phyloP scores from a whole-genome alignment of 2,329 filamentous ascomycete genomes.

The Colletotrichum chrysophilum region DNA sequence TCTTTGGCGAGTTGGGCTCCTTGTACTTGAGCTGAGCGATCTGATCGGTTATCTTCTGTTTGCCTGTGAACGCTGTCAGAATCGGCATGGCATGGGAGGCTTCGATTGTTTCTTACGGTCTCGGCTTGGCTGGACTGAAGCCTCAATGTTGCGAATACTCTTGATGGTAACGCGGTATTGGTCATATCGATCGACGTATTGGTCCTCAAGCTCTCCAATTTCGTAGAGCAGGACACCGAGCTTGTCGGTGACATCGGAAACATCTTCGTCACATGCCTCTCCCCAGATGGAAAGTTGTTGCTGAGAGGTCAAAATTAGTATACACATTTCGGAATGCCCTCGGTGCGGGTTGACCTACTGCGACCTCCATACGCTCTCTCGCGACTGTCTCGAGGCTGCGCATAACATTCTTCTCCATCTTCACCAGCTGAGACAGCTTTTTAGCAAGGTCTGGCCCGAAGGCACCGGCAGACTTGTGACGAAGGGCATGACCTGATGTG shows the following conservation, averaged over 20 bases:
- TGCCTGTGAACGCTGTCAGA: constrained; percentile 62
- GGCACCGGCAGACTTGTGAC: constrained; percentile 76
- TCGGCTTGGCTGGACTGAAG: constrained; percentile 95
- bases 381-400: constrained; percentile 95
- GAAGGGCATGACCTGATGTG: constrained; percentile 66
- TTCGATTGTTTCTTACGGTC: constrained; percentile 70
- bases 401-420: constrained; percentile 99
- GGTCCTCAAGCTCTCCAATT: constrained; percentile 96
- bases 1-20: constrained; percentile 96
- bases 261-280: constrained; percentile 93
- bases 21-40: constrained; percentile 99
- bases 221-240: constrained; percentile 97
- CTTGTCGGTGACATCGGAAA: constrained; percentile 99
- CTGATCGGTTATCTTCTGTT: constrained; percentile 99
- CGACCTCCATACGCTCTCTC: constrained; percentile 97
- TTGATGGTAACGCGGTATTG: constrained; percentile 99
- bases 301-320: constrained; percentile 47
- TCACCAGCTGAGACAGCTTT: constrained; percentile 96
- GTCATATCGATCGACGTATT: constrained; percentile 98
- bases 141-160: constrained; percentile 98
- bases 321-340: background rate
- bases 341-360: constrained; percentile 65
- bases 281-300: constrained; percentile 99
- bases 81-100: background rate
- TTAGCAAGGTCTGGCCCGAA: constrained; percentile 90